A percentile compares a stretch with the other conserved stretches of the same genome.
phyloP scores from a whole-genome alignment of 176 grass and related monocot species.

The Eleusine indica region DNA sequence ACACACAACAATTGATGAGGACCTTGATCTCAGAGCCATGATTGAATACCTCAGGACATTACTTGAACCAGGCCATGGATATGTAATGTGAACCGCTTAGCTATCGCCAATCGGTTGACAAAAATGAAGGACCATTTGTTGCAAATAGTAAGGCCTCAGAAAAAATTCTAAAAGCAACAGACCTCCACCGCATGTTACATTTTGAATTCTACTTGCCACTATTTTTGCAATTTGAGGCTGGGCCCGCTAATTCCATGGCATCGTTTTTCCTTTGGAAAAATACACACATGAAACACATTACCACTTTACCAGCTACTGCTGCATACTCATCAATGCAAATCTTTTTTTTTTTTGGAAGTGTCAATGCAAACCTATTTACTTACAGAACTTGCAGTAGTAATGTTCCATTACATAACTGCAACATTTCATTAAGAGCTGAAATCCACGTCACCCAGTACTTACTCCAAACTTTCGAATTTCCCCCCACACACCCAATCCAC shows the following conservation, averaged over 20 bases:
- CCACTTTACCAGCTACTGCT: background rate
- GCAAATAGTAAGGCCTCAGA: background rate
- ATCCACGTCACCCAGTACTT: background rate
- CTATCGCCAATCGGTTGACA: background rate
- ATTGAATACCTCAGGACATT: background rate
- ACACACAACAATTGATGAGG: constrained; percentile 1
- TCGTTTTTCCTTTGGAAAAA: background rate
- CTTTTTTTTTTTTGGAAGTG: background rate
- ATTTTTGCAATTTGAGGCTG: background rate
- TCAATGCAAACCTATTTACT: background rate
- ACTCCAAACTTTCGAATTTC: background rate
- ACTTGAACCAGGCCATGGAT: constrained; percentile 15
- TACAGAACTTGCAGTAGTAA: background rate
- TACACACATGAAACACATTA: background rate
- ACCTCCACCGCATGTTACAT: background rate
- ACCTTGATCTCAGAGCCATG: constrained; percentile 16
- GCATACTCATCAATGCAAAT: background rate
- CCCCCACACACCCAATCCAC: background rate
- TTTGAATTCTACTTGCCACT: too few relatives aligned
- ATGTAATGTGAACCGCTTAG: background rate
- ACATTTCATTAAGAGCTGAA: background rate
- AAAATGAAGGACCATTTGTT: background rate
- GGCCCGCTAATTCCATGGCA: background rate
- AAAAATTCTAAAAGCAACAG: background rate
- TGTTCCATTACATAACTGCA: background rate